A percentile compares a stretch with the other conserved stretches of the same genome.
Evolutionary conservation across 192 early-diverging fungal genomes (phyloP).

Genomic region (Coemansia sp.): DNA sequence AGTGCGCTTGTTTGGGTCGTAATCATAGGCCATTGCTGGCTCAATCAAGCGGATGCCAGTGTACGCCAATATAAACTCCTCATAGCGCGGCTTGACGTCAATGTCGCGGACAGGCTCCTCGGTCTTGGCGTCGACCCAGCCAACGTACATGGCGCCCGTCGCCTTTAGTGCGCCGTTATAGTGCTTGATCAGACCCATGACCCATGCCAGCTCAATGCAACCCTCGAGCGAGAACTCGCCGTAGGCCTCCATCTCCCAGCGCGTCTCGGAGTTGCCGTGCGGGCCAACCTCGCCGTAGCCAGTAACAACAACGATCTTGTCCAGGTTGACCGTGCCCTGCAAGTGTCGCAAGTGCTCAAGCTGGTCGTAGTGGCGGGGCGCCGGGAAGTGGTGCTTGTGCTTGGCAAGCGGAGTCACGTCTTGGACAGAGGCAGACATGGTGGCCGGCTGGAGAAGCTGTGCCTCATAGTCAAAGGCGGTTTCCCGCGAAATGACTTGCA

Average conservation of each 20-base stretch:
- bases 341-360: slow-evolving; percentile 68
- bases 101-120: slow-evolving; percentile 81
- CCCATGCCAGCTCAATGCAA: slow-evolving; percentile 97
- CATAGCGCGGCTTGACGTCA: slow-evolving; percentile 89
- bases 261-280: slow-evolving; percentile 86
- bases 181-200: slow-evolving; percentile 94
- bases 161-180: slow-evolving; percentile 57
- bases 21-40: slow-evolving; percentile 80
- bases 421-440: too few species aligned
- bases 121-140: slow-evolving; percentile 88
- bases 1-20: slow-evolving; percentile 83
- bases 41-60: slow-evolving; percentile 64
- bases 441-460: too few species aligned
- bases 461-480: background rate
- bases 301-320: slow-evolving; percentile 87
- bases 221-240: slow-evolving; percentile 59
- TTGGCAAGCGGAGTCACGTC: slow-evolving; percentile 76
- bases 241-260: slow-evolving; percentile 95
- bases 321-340: slow-evolving; percentile 83
- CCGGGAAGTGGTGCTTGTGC: slow-evolving; percentile 86
- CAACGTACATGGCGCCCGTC: slow-evolving; percentile 37
- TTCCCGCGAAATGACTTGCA: background rate
- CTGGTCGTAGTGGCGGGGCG: slow-evolving; percentile 65
- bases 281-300: slow-evolving; percentile 94
- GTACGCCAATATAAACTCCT: slow-evolving; percentile 85